A percentile compares a stretch with the other conserved stretches of the same genome.
Evolutionary conservation across 805 yeast genomes (phyloP).

Genomic region (Priceomyces castillae): DNA sequence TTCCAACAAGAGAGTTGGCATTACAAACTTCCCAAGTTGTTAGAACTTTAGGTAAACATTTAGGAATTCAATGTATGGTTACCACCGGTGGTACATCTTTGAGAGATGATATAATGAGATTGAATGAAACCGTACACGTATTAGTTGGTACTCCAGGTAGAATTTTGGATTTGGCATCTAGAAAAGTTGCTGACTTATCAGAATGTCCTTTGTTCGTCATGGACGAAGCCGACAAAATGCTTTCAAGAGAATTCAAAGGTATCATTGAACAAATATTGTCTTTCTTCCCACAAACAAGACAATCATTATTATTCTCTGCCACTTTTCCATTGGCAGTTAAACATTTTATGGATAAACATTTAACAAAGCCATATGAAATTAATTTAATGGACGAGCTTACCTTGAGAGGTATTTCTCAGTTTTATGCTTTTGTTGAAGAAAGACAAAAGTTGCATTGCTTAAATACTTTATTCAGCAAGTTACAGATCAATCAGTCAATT

Average conservation of each 20-base stretch:
- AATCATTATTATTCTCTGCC: conserved; percentile 87
- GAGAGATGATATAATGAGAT: conserved; percentile 90
- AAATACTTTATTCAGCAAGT: conserved; percentile 88
- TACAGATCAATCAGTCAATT: conserved; percentile 94
- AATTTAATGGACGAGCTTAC: conserved; percentile 98
- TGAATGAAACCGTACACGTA: conserved; percentile 89
- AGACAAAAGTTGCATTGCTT: conserved; percentile 93
- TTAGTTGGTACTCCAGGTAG: conserved; percentile 98
- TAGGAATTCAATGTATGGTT: conserved; percentile 92
- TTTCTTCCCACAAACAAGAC: conserved; percentile 68
- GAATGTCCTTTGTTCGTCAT: conserved; percentile 86
- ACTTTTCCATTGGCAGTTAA: conserved; percentile 95
- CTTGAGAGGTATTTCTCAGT: conserved; percentile 92
- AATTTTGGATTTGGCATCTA: conserved; percentile 88
- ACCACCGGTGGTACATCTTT: conserved; percentile 97
- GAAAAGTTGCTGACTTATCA: conserved; percentile 81
- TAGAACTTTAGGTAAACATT: conserved; percentile 90
- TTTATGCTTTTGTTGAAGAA: conserved; percentile 97
- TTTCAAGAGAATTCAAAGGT: conserved; percentile 82
- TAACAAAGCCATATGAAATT: conserved; percentile 90
- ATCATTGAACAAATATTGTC: conserved; percentile 83
- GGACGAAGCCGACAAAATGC: conserved; percentile 99
- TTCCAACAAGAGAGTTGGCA: conserved; percentile 97
- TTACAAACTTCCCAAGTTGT: conserved; percentile 97
- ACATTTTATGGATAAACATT: conserved; percentile 85